phyloP scores from a whole-genome alignment of 306 rosid genomes.

The Biancaea sappan region DNA sequence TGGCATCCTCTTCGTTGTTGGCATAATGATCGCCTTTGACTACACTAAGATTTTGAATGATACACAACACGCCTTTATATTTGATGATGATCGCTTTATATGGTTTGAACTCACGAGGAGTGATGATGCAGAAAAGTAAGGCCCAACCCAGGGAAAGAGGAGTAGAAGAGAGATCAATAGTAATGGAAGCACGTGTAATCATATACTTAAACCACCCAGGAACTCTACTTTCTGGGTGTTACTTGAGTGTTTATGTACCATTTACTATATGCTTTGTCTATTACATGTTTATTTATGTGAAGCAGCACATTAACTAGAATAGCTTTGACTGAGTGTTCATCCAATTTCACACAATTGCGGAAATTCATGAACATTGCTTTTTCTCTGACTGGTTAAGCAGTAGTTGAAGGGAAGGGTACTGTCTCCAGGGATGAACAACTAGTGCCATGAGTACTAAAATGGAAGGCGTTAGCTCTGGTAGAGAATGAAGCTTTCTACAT shows the following conservation, averaged over 20 bases:
- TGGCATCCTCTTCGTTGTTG: too few relatives aligned
- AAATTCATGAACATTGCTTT: neutral
- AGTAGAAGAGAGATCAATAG: slow-evolving; percentile 15
- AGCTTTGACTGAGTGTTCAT: neutral
- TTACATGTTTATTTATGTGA: neutral
- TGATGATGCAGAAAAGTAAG: slow-evolving; percentile 31
- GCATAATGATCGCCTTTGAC: too few relatives aligned
- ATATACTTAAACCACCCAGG: slow-evolving; percentile 30
- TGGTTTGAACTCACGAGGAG: neutral
- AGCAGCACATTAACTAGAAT: slow-evolving; percentile 18
- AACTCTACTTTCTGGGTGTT: slow-evolving; percentile 24
- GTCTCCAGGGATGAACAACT: slow-evolving; percentile 36
- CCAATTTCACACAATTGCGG: slow-evolving; percentile 29
- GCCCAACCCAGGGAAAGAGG: neutral
- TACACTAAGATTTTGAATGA: too few relatives aligned
- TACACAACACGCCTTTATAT: too few relatives aligned
- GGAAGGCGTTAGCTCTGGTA: too few relatives aligned
- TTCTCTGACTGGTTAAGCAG: slow-evolving; percentile 3
- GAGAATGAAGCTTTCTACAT: too few relatives aligned
- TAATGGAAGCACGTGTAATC: neutral
- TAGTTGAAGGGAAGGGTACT: neutral
- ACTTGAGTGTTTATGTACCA: too few relatives aligned
- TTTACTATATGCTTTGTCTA: too few relatives aligned
- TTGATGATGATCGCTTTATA: too few relatives aligned
- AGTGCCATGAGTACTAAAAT: neutral